phyloP scores from a whole-genome alignment of 768 basidiomycete genomes.

The Tylopilus vinaceipallidus region DNA sequence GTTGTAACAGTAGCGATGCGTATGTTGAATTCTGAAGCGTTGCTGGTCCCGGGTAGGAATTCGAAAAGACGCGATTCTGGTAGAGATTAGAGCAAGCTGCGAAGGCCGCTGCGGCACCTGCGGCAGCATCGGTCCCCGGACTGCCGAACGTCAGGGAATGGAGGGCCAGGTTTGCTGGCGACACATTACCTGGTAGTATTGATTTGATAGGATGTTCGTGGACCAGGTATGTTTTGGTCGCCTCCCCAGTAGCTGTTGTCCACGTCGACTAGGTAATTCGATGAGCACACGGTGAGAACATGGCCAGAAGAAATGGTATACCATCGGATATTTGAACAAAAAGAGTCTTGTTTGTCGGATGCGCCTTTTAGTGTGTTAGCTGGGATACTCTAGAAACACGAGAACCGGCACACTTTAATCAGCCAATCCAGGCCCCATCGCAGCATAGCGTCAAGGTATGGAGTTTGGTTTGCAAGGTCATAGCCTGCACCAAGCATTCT shows the following conservation, averaged over 20 bases:
- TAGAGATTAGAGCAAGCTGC: constrained; percentile 85
- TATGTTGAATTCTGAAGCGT: constrained; percentile 74
- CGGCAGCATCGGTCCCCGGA: constrained; percentile 90
- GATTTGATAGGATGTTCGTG: constrained; percentile 76
- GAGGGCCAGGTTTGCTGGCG: not conserved
- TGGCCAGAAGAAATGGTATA: constrained; percentile 25
- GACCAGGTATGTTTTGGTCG: constrained; percentile 70
- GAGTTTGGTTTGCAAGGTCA: constrained; percentile 81
- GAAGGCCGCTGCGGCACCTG: constrained; percentile 82
- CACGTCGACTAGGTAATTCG: constrained; percentile 41
- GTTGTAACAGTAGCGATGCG: constrained; percentile 62
- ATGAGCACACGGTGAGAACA: constrained; percentile 1
- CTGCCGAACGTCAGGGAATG: constrained; percentile 23
- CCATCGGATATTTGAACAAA: constrained; percentile 75
- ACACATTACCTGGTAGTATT: constrained; percentile 54
- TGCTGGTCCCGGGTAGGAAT: constrained; percentile 55
- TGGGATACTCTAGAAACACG: not conserved
- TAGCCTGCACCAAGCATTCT: constrained; percentile 50
- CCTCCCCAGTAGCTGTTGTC: constrained; percentile 91
- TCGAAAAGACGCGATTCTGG: constrained; percentile 53
- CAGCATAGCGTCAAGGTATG: constrained; percentile 88
- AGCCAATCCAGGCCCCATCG: constrained; percentile 93
- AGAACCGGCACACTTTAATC: constrained; percentile 60
- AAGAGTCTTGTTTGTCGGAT: constrained; percentile 68
- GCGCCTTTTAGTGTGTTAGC: constrained; percentile 52